Percentiles rank a stretch among this genome's conserved stretches.
Conservation (phyloP, 768 basidiomycete species). For the Cystofilobasidium bisporidii region DNA sequence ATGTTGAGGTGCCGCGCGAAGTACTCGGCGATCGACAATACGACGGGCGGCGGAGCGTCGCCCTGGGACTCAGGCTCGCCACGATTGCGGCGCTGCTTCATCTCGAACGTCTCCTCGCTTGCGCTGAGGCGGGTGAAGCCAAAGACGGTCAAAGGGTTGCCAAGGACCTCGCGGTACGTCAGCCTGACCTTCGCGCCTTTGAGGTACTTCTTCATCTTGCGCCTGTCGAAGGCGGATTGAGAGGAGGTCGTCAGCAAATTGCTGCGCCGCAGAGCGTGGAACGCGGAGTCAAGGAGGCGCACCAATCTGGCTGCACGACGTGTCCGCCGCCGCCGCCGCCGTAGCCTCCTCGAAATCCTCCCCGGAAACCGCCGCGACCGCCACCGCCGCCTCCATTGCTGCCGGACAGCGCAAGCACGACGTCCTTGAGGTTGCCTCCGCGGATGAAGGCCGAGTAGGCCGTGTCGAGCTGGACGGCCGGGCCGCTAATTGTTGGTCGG, state of each 20-base stretch:
- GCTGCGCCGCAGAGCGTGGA: too few relatives aligned
- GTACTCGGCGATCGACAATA: background rate
- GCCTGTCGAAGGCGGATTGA: background rate
- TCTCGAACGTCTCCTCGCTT: background rate
- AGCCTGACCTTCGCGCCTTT: background rate
- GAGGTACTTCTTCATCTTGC: background rate
- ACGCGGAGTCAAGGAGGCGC: background rate
- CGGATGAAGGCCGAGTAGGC: slow-evolving; percentile 1
- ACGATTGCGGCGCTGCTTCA: background rate
- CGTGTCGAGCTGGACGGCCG: background rate
- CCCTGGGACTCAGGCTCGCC: background rate
- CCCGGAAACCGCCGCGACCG: background rate
- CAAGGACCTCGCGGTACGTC: background rate
- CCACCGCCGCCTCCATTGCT: background rate
- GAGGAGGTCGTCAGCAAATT: background rate
- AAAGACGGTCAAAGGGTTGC: background rate
- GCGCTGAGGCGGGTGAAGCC: background rate
- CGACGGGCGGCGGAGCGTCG: background rate
- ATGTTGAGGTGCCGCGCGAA: background rate
- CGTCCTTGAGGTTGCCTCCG: background rate
- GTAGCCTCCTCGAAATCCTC: background rate
- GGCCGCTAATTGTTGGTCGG: background rate
- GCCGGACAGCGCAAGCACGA: background rate
- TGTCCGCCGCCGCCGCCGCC: background rate
- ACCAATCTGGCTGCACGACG: background rate